These are phyloP conservation scores for Cladosporium oxysporum DNA, from an alignment of 2,329 filamentous ascomycete species.

Conservation along the genomic window DNA sequence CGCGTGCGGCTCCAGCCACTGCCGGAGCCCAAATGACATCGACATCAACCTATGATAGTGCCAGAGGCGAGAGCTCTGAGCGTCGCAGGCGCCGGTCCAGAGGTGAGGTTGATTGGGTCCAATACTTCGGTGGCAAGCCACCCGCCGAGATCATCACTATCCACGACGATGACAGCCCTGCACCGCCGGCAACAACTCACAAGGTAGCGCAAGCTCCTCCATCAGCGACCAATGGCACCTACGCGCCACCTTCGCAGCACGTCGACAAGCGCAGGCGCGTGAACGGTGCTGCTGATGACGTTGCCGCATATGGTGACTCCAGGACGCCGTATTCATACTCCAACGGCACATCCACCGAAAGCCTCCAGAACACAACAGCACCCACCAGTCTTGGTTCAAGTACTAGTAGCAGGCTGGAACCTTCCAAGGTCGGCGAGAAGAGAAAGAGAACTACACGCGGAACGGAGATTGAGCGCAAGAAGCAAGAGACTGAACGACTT, in stretches of 20 bases:
- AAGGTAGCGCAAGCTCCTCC: constrained; percentile 10
- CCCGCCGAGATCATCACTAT: constrained; percentile 56
- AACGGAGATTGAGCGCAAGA: constrained; percentile 34
- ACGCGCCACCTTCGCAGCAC: constrained; percentile 48
- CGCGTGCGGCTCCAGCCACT: constrained; percentile 20
- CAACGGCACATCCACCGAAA: constrained; percentile 58
- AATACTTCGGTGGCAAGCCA: constrained; percentile 40
- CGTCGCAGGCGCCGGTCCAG: constrained; percentile 25
- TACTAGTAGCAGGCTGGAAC: constrained; percentile 64
- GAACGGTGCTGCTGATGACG: constrained; percentile 38
- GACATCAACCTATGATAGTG: constrained; percentile 5
- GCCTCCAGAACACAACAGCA: constrained; percentile 73
- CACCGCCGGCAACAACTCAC: constrained; percentile 26
- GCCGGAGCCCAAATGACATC: constrained; percentile 12
- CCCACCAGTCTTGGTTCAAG: constrained; percentile 75
- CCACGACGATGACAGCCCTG: constrained; percentile 49
- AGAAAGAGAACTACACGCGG: constrained; percentile 72
- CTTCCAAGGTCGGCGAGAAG: constrained; percentile 75
- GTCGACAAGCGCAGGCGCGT: constrained; percentile 74
- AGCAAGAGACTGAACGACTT: constrained; percentile 33
- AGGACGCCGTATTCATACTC: constrained; percentile 74
- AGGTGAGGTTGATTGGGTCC: constrained; percentile 39
- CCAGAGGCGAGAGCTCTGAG: constrained; percentile 21
- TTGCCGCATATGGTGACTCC: constrained; percentile 36
- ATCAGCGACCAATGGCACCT: constrained; percentile 18